Evolutionary conservation across 306 rosid genomes (phyloP).

Genomic region (Sechiopsis laciniata): DNA sequence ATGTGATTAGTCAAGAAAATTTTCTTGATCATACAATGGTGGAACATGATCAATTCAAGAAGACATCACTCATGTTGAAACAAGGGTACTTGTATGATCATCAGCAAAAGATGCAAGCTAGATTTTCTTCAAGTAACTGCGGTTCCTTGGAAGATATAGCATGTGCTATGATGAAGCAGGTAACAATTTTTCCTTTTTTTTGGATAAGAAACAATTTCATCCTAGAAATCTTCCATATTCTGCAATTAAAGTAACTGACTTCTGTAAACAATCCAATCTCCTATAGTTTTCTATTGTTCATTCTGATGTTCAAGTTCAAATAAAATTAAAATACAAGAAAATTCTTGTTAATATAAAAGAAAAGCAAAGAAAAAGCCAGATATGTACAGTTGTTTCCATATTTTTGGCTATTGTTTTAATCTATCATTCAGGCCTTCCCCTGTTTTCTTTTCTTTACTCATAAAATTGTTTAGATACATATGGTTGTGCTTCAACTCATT

Average conservation of each 20-base stretch:
- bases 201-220: no score
- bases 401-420: background rate
- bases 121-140: constrained; percentile 34
- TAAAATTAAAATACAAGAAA: no score
- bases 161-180: constrained; percentile 69
- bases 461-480: background rate
- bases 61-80: constrained; percentile 33
- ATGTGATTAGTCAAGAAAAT: constrained; percentile 22
- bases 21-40: constrained; percentile 37
- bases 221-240: background rate
- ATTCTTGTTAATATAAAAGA: background rate
- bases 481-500: background rate
- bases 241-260: background rate
- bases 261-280: background rate
- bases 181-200: constrained; percentile 29
- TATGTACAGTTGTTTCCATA: background rate
- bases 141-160: constrained; percentile 82
- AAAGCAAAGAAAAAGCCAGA: background rate
- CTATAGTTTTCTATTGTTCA: background rate
- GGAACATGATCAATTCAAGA: constrained; percentile 41
- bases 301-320: background rate
- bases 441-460: no score
- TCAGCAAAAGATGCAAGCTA: constrained; percentile 40
- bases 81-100: constrained; percentile 47
- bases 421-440: no score